Percentiles rank a stretch among this genome's conserved stretches.
Conservation (phyloP, 352 stramenopile genomes). For the Globisporangium cylindrosporum region DNA sequence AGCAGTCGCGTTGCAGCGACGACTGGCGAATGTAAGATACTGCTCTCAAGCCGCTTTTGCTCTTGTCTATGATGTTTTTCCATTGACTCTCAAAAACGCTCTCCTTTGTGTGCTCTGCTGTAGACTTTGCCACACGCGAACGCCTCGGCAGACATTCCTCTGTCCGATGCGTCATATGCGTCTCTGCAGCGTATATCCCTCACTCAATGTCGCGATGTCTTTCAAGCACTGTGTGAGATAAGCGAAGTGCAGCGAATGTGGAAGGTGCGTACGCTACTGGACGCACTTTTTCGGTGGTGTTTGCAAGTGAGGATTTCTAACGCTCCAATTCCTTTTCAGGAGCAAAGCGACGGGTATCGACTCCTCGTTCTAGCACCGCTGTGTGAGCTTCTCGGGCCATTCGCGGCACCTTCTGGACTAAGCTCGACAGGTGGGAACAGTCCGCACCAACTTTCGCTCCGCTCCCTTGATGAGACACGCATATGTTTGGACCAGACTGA, state of each 20-base stretch:
- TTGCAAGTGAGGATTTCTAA: slow-evolving; percentile 12
- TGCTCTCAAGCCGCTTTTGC: slow-evolving; percentile 11
- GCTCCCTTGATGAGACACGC: neutral
- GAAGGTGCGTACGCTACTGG: slow-evolving; percentile 18
- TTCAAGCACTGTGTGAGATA: slow-evolving; percentile 34
- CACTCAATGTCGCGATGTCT: slow-evolving; percentile 30
- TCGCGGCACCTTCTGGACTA: slow-evolving; percentile 11
- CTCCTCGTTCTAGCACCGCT: slow-evolving; percentile 17
- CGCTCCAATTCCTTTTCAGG: slow-evolving; percentile 9
- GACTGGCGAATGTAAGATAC: slow-evolving; percentile 12
- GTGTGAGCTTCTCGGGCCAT: slow-evolving; percentile 18
- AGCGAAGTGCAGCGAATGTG: slow-evolving; percentile 25
- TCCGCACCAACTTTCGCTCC: neutral
- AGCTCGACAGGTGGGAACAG: slow-evolving; percentile 13
- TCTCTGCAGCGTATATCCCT: slow-evolving; percentile 33
- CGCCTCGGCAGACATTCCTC: neutral
- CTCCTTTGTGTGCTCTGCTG: neutral
- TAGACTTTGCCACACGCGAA: slow-evolving; percentile 25
- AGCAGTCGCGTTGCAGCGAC: slow-evolving; percentile 5
- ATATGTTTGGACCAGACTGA: neutral
- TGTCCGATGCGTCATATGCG: slow-evolving; percentile 18
- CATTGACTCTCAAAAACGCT: neutral
- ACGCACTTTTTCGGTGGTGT: slow-evolving; percentile 9
- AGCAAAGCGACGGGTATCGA: slow-evolving; percentile 6
- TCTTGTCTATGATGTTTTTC: slow-evolving; percentile 9